A percentile compares a stretch with the other conserved stretches of the same genome.
Evolutionary conservation across 768 basidiomycete species (phyloP).

Genomic region (Pleurotus platypus): DNA sequence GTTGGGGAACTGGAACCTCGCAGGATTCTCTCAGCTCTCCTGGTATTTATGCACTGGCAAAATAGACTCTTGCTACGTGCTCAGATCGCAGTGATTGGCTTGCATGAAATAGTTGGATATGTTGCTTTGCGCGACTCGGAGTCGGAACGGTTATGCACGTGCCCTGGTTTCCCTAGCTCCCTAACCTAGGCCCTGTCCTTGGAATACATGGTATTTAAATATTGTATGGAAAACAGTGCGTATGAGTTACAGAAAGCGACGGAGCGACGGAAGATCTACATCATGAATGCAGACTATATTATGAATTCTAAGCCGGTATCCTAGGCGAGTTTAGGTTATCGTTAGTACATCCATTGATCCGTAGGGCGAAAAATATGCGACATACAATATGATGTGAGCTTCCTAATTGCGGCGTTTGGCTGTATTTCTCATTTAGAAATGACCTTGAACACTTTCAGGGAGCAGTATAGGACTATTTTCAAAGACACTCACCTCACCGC

Average conservation of each 20-base stretch:
- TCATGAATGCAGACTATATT: neutral
- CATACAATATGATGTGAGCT: slow-evolving; percentile 67
- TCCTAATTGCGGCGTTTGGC: slow-evolving; percentile 71
- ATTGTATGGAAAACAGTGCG: too few species aligned
- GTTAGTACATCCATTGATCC: neutral
- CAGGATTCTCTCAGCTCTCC: slow-evolving; percentile 4
- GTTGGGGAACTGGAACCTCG: neutral
- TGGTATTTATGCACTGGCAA: slow-evolving; percentile 4
- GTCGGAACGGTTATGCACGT: too few species aligned
- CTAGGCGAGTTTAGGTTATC: neutral
- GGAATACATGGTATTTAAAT: too few species aligned
- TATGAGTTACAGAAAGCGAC: too few species aligned
- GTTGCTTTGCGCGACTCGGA: too few species aligned
- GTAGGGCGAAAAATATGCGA: neutral
- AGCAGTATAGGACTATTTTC: neutral
- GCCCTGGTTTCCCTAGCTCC: too few species aligned
- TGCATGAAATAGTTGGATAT: too few species aligned
- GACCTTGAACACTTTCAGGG: slow-evolving; percentile 26
- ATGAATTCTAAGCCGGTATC: slow-evolving; percentile 1
- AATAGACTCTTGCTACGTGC: slow-evolving; percentile 14
- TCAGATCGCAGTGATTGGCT: slow-evolving; percentile 12
- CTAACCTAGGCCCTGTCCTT: too few species aligned
- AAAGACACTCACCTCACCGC: slow-evolving; percentile 44
- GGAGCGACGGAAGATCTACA: neutral
- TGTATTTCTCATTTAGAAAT: slow-evolving; percentile 56